Conservation (phyloP, 2,329 filamentous ascomycete species). For the Lecanicillium sp. region DNA sequence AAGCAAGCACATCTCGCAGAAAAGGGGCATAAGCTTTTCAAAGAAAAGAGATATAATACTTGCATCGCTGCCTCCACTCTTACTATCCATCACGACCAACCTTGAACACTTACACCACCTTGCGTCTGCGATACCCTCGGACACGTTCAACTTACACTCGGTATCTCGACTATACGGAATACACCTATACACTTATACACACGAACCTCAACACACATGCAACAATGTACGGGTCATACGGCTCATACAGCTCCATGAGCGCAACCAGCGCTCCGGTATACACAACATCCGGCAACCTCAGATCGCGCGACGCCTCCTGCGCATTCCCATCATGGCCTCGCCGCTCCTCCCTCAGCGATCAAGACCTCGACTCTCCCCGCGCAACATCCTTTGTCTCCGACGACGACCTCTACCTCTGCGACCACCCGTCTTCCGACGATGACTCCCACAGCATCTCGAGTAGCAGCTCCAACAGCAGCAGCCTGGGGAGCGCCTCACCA, state of each 20-base stretch:
- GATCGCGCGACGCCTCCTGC: constrained; percentile 36
- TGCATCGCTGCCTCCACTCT: too few species aligned
- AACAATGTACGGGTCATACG: constrained; percentile 41
- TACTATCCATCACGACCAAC: neutral
- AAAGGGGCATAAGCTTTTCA: too few species aligned
- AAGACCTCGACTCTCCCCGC: constrained; percentile 28
- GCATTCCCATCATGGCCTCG: constrained; percentile 53
- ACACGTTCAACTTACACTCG: constrained; percentile 9
- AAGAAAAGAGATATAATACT: too few species aligned
- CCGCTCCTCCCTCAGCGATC: constrained; percentile 40
- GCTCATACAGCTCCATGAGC: constrained; percentile 42
- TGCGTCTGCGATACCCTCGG: too few species aligned
- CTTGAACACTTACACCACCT: neutral
- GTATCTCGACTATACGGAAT: constrained; percentile 10
- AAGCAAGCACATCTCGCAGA: too few species aligned
- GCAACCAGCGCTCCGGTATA: constrained; percentile 35
- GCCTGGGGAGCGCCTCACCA: constrained; percentile 30
- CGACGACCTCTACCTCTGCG: constrained; percentile 49
- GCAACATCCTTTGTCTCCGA: constrained; percentile 52
- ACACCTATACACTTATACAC: constrained; percentile 13
- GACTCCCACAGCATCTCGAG: constrained; percentile 35
- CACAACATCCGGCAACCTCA: constrained; percentile 29
- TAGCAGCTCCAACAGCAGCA: constrained; percentile 35
- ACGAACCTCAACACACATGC: constrained; percentile 15
- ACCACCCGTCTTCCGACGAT: constrained; percentile 38